Conservation (phyloP, 2,329 filamentous ascomycete genomes). For the Oidium heveae region DNA sequence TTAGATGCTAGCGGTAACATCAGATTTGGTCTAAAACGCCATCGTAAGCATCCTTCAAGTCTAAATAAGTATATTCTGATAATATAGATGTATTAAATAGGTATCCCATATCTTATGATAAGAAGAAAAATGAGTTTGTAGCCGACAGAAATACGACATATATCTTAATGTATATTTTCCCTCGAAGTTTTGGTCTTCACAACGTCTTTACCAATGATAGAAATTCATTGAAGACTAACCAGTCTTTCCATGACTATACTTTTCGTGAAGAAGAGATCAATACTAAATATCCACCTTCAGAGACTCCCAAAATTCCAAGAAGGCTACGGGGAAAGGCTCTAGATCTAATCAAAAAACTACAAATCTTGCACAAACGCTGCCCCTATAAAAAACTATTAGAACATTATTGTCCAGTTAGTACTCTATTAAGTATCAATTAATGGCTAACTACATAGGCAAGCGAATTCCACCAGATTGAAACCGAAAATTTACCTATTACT, state of each 20-base stretch:
- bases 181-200: conserved; percentile 66
- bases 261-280: conserved; percentile 61
- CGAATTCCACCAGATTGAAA: background rate
- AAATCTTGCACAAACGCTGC: conserved; percentile 46
- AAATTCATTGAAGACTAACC: conserved; percentile 37
- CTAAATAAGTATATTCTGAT: conserved; percentile 5
- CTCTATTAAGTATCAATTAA: background rate
- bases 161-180: conserved; percentile 82
- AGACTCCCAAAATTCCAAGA: conserved; percentile 26
- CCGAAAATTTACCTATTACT: background rate
- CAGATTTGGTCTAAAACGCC: conserved; percentile 52
- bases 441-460: conserved; percentile 3
- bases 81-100: conserved; percentile 56
- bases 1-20: conserved; percentile 43
- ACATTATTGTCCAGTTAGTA: conserved; percentile 46
- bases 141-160: conserved; percentile 30
- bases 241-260: conserved; percentile 65
- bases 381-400: conserved; percentile 55
- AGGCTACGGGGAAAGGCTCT: conserved; percentile 37
- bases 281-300: conserved; percentile 7
- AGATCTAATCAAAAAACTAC: conserved; percentile 39
- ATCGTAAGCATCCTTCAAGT: conserved; percentile 32
- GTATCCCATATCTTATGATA: conserved; percentile 17
- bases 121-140: background rate
- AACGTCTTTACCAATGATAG: conserved; percentile 67